These are phyloP conservation scores for Bonnemaisonia californica DNA, from an alignment of 31 red algal genomes.

Conservation along the genomic window DNA sequence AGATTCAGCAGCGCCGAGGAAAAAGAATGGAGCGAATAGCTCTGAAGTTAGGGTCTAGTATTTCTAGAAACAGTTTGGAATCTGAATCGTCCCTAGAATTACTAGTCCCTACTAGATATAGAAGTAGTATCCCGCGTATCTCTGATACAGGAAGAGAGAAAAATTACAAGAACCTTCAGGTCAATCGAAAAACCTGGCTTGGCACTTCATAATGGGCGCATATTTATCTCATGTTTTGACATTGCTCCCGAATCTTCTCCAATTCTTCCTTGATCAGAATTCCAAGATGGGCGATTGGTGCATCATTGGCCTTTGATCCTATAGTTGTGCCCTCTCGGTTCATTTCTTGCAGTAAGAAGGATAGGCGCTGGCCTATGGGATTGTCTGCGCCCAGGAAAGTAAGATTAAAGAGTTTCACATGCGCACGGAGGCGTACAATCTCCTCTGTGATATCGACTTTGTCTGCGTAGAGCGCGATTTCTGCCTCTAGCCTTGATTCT, in stretches of 20 bases:
- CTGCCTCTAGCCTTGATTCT: conserved; percentile 47
- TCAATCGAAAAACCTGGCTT: too few relatives aligned
- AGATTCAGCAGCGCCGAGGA: too few relatives aligned
- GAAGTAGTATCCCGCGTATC: too few relatives aligned
- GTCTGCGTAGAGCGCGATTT: conserved; percentile 76
- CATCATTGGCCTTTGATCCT: conserved; percentile 74
- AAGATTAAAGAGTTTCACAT: conserved; percentile 71
- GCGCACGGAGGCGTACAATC: conserved; percentile 69
- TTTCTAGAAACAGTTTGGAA: too few relatives aligned
- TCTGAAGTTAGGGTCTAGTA: too few relatives aligned
- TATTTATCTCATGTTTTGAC: conserved; percentile 71
- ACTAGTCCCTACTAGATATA: too few relatives aligned
- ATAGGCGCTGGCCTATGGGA: conserved; percentile 76
- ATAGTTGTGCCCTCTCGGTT: conserved; percentile 82
- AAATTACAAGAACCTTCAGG: too few relatives aligned
- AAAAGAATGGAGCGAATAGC: too few relatives aligned
- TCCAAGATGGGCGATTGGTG: conserved; percentile 57
- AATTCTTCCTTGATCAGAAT: conserved; percentile 85
- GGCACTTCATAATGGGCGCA: too few relatives aligned
- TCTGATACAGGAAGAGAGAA: too few relatives aligned
- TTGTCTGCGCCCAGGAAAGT: conserved; percentile 55
- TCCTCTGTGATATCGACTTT: conserved; percentile 85
- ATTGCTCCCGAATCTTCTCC: conserved; percentile 96
- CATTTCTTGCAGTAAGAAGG: conserved; percentile 90
- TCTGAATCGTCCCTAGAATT: too few relatives aligned